Conservation (phyloP, 352 stramenopile species). For the Plasmopara viticola region DNA sequence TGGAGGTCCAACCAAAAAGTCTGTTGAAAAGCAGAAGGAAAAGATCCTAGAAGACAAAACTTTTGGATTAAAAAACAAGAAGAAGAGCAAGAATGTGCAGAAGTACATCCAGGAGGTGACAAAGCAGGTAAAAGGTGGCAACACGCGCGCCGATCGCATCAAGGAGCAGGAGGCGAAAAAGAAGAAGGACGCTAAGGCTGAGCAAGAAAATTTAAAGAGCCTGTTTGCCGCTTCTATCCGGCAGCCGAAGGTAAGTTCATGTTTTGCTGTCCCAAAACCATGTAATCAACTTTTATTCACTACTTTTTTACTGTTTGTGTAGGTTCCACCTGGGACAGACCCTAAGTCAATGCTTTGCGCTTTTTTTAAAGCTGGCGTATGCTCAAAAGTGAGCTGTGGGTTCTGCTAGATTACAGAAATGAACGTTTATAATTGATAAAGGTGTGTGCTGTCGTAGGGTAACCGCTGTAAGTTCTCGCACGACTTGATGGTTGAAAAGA, state of each 20-base stretch:
- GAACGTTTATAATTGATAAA: neutral
- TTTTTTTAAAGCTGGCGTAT: constrained; percentile 86
- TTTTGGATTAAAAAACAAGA: constrained; percentile 99
- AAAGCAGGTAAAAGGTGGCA: constrained; percentile 84
- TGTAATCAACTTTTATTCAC: neutral
- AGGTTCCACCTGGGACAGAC: constrained; percentile 83
- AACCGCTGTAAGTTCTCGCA: constrained; percentile 87
- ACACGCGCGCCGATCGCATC: constrained; percentile 66
- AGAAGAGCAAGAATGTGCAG: constrained; percentile 97
- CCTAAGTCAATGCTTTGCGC: constrained; percentile 85
- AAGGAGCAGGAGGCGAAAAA: constrained; percentile 68
- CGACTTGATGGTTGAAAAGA: constrained; percentile 84
- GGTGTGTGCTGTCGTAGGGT: constrained; percentile 30
- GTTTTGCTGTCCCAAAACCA: neutral
- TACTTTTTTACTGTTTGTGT: constrained; percentile 7
- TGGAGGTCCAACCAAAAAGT: constrained; percentile 73
- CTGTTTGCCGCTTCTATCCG: constrained; percentile 83
- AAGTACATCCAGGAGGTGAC: constrained; percentile 88
- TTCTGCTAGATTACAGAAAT: neutral
- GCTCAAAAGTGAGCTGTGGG: constrained; percentile 54
- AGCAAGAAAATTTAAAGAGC: constrained; percentile 77
- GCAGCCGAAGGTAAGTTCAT: constrained; percentile 63
- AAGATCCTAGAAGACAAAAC: constrained; percentile 98
- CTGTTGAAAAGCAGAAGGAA: constrained; percentile 86
- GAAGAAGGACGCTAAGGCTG: constrained; percentile 83